Base-by-base conservation (phyloP, 257 asterid species). In the Handroanthus guayacan region DNA sequence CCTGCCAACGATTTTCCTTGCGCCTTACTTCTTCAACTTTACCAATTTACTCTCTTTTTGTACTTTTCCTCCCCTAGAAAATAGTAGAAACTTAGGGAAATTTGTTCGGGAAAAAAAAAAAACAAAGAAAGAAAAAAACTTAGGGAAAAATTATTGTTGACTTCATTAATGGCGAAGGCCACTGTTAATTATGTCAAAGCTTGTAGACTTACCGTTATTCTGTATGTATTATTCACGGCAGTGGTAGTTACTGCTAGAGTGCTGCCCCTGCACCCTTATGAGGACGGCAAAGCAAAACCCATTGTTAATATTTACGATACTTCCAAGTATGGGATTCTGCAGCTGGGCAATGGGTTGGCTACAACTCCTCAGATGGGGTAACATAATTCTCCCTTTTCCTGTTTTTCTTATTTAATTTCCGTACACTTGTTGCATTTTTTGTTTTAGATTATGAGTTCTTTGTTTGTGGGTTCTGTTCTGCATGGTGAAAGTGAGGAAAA, bases 321-420 rank as follows among this genome's bases (percentile, higher is more conserved):
- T 74, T 90, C 96, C 72, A 90, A 83, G 51, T 90, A 90, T 75
- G 96, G 96, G 31, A 57, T 85, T 70, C 79, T 89, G 79, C 95
- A 89, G 84, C 78, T 87, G 45, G 69, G 76, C 8, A 89, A 89
- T 84, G 95, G 92, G 52, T 83, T 89, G 76, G 92, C 92, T 66
- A 72, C 9, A 12, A 81, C 92, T 79, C 92, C 95, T 75, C 95
- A 86, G 81, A 89, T 89, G 82, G 82, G 82, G 82, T 78, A 69
- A 43, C n/a, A 25, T 16, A 39, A 38, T 44, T 11, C 37, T 34
- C 10, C 52, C 71, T 67, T 12, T 71, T 51, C 44, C 13, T 9
- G 55, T 66, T 5, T 16, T 6, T 41, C 38, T 18, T 62, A 47
- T 18, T 56, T 5, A 11, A 1, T 38, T 52, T 16, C 12, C 62